Evolutionary conservation across 2,329 filamentous ascomycete genomes (phyloP), one percentile per base, ranked within the genome.

Genomic region (Phialocephala subalpina): DNA sequence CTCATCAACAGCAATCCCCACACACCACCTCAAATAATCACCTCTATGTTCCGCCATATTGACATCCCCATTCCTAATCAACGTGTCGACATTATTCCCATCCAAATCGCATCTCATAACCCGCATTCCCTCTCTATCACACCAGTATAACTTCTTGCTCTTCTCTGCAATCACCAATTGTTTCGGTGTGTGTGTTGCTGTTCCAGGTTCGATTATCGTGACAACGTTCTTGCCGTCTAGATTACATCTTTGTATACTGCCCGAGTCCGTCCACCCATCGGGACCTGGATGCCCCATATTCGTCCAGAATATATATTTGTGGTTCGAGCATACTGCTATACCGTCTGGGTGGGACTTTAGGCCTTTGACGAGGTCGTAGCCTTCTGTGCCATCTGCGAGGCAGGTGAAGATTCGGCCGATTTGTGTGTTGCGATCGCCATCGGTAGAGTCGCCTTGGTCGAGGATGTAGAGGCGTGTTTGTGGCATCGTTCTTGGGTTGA

Each of bases 1-100:
- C 0, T 76, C 75, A 2, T 81, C 80, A 0, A 89, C 78, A 0
- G 82, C 74, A 45, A 90, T 80, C 1, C 87, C 87, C 9, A 89
- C 86, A 62, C 84, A 87, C 85, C 85, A 87, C 3, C 78, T 74
- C 8, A 56, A 36, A 27, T 72, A 59, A 59, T 74, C 64, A 0
- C 25, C 40, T 9, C 35, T 33, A 42, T 70, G 58, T 14, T 66
- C 56, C 14, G 47, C 18, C 8, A 65, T 57, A 3, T 58, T 20
- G 35, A 56, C 62, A 55, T 70, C 65, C 4, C 72, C 73, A 11
- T 60, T 72, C 47, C 70, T 59, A 1, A 77, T 65, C 7, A 80
- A 73, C 0, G 63, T 67, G 65, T 82, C 80, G 2, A 80, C 69
- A 0, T 73, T 70, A 1, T 72, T 75, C 1, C 82, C 82, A 64